Evolutionary conservation across 108 stramenopile genomes (phyloP), one percentile per base, ranked within the genome.

Genomic region (Skeletonema potamos): DNA sequence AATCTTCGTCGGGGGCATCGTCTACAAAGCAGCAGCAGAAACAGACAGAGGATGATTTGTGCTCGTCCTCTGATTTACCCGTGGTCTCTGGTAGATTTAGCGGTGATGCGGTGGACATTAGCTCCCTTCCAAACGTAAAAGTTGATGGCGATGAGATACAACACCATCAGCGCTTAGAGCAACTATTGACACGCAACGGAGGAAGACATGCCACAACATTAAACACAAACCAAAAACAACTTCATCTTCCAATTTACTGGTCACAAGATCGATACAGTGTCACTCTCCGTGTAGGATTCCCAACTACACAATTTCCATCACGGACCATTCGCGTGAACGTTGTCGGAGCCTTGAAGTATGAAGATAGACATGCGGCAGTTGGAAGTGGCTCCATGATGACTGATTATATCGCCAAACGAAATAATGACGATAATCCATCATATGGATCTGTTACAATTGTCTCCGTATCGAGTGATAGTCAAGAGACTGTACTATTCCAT

Each of bases 341-440:
- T 48, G 37, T 26, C 0, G 79, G 79, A 22, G 71, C 79, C 1
- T 62, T 80, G 55, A 33, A 58, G 30, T 80, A 80, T 29, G 46
- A 34, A 22, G 79, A 80, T 80, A 66, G 79, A 58, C 60, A 34
- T 46, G 55, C 79, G 26, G 79, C 79, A 41, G 72, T 80, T 1
- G 72, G 79, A 36, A 68, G 79, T 64, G 79, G 78, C 3, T 48
- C 55, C 58, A 66, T 70, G 63, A 51, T 51, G 48, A 51, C 48
- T 3, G 22, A 51, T 6, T 51, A 51, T 9, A 51, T 51, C 48
- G 5, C 48, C 20, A 51, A 51, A 51, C 48, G 22, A 22, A 51
- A 24, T 24, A 20, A 51, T 24, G 22, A 9, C 5, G 22, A 51
- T 51, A 41, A 41, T 63, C 10, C 65, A 13, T 59, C 66, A 27